Conservation (phyloP, 202 grass and related monocot species). For the Panicum hallii region DNA sequence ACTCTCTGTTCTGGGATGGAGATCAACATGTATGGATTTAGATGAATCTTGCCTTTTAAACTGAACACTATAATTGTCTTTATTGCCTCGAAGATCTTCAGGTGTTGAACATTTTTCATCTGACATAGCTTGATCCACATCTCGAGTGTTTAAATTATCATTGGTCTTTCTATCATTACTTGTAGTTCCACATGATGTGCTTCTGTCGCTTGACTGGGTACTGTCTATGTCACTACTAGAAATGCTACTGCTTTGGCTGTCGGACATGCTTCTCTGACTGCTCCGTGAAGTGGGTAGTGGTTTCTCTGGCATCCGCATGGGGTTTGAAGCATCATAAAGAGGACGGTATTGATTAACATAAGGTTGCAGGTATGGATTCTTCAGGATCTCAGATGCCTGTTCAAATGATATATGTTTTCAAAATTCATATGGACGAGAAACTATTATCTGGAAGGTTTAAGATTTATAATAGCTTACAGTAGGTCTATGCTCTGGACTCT, state of each 20-base stretch:
- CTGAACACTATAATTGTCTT: slow-evolving; percentile 40
- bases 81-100: slow-evolving; percentile 56
- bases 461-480: slow-evolving; percentile 66
- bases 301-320: slow-evolving; percentile 57
- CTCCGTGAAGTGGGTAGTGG: slow-evolving; percentile 39
- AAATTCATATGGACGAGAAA: slow-evolving; percentile 38
- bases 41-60: slow-evolving; percentile 69
- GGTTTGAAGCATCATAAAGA: slow-evolving; percentile 56
- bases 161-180: slow-evolving; percentile 50
- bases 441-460: slow-evolving; percentile 23
- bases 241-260: slow-evolving; percentile 89
- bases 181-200: slow-evolving; percentile 48
- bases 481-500: slow-evolving; percentile 95
- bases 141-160: slow-evolving; percentile 48
- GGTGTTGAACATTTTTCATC: slow-evolving; percentile 39
- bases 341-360: slow-evolving; percentile 75
- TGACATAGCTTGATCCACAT: slow-evolving; percentile 34
- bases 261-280: slow-evolving; percentile 66
- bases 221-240: slow-evolving; percentile 87
- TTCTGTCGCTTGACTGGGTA: slow-evolving; percentile 66
- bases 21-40: slow-evolving; percentile 55
- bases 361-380: slow-evolving; percentile 80
- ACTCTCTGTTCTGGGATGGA: slow-evolving; percentile 55
- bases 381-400: slow-evolving; percentile 91
- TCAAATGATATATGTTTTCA: slow-evolving; percentile 49